Percentiles rank a stretch among this genome's conserved stretches.
phyloP scores from a whole-genome alignment of 2,329 filamentous ascomycete genomes.

The Clarireedia monteithiana region DNA sequence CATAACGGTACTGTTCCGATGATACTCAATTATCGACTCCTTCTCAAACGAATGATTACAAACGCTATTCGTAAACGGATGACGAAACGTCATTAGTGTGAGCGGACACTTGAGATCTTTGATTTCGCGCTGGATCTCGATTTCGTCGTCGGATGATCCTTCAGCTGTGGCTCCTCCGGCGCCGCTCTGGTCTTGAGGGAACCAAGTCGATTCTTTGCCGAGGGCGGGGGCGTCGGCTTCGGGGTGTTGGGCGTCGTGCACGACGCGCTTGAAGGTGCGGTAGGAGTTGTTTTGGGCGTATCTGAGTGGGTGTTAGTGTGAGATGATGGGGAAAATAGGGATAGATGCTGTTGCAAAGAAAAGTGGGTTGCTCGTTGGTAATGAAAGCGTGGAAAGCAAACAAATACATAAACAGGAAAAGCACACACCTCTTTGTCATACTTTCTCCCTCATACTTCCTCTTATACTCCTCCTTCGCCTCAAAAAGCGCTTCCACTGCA shows the following conservation, averaged over 20 bases:
- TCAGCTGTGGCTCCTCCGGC: background rate
- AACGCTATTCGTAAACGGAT: slow-evolving; percentile 58
- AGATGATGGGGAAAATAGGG: no score
- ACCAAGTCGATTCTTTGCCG: slow-evolving; percentile 54
- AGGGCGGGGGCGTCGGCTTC: slow-evolving; percentile 41
- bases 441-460: slow-evolving; percentile 32
- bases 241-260: slow-evolving; percentile 52
- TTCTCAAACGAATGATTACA: slow-evolving; percentile 71
- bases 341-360: no score
- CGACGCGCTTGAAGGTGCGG: slow-evolving; percentile 49
- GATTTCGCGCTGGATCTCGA: slow-evolving; percentile 56
- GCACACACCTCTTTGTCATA: slow-evolving; percentile 34
- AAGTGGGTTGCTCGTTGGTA: background rate
- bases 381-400: background rate
- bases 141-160: slow-evolving; percentile 52
- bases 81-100: slow-evolving; percentile 53
- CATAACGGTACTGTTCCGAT: slow-evolving; percentile 8
- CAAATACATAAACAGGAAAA: background rate
- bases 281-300: slow-evolving; percentile 56
- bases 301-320: slow-evolving; percentile 22
- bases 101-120: slow-evolving; percentile 64
- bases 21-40: slow-evolving; percentile 48
- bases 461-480: slow-evolving; percentile 29
- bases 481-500: slow-evolving; percentile 30
- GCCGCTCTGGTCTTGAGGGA: slow-evolving; percentile 31